Evolutionary conservation across 2,329 filamentous ascomycete genomes (phyloP).

Genomic region (Orbilia quercus): DNA sequence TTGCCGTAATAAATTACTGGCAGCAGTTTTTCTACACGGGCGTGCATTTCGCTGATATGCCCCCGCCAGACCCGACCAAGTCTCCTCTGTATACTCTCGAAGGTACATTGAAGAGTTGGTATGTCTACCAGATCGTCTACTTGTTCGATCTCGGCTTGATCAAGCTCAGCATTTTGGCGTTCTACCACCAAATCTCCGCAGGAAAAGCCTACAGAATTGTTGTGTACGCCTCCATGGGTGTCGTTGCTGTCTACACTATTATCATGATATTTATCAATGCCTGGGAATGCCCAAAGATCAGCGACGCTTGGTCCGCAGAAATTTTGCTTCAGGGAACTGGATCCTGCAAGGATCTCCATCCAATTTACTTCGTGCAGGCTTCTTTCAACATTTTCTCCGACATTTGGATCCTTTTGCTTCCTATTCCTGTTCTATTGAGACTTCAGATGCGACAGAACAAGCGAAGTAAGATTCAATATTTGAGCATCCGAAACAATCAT

Average conservation of each 20-base stretch:
- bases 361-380: constrained; percentile 63
- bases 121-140: constrained; percentile 64
- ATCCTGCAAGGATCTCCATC: constrained; percentile 63
- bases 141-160: constrained; percentile 62
- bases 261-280: constrained; percentile 61
- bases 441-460: constrained; percentile 64
- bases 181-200: constrained; percentile 64
- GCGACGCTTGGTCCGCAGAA: constrained; percentile 59
- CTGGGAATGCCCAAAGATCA: constrained; percentile 60
- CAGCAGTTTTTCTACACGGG: constrained; percentile 57
- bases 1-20: constrained; percentile 58
- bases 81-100: constrained; percentile 48
- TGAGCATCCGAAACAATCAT: background rate
- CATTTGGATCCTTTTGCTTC: constrained; percentile 65
- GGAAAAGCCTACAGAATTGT: constrained; percentile 58
- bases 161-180: constrained; percentile 64
- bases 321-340: constrained; percentile 58
- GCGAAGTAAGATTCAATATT: constrained; percentile 58
- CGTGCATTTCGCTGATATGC: constrained; percentile 58
- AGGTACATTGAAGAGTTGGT: constrained; percentile 62
- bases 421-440: constrained; percentile 66
- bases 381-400: constrained; percentile 67
- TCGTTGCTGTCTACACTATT: constrained; percentile 61
- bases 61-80: constrained; percentile 44
- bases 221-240: constrained; percentile 62